Evolutionary conservation across 805 yeast genomes (phyloP).

Genomic region (Clavispora carvajalis): DNA sequence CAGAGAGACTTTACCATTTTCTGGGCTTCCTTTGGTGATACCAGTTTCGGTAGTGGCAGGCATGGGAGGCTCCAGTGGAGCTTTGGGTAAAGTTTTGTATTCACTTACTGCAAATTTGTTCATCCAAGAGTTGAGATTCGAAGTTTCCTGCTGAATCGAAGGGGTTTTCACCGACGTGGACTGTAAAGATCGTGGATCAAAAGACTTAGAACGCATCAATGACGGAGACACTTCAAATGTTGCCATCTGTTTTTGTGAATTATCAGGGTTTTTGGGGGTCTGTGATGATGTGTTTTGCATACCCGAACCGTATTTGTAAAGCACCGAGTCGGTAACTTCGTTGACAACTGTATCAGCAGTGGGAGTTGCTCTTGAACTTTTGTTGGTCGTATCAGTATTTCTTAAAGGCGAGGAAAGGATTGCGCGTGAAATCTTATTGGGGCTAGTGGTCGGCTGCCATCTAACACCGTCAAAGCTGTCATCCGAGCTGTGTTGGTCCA

Average conservation of each 20-base stretch:
- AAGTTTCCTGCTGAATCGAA: neutral
- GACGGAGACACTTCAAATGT: slow-evolving; percentile 24
- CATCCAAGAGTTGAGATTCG: slow-evolving; percentile 23
- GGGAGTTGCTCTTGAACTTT: neutral
- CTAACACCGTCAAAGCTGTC: slow-evolving; percentile 41
- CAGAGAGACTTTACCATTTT: neutral
- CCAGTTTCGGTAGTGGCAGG: neutral
- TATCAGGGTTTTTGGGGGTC: slow-evolving; percentile 25
- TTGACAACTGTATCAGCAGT: slow-evolving; percentile 16
- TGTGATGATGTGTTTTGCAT: slow-evolving; percentile 24
- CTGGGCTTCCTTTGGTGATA: neutral
- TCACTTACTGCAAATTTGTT: slow-evolving; percentile 21
- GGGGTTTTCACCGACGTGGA: neutral
- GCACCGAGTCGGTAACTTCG: slow-evolving; percentile 33
- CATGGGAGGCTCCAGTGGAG: neutral
- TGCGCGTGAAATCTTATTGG: slow-evolving; percentile 4
- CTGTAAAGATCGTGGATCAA: slow-evolving; percentile 16
- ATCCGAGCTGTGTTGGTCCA: slow-evolving; percentile 34
- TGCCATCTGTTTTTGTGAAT: slow-evolving; percentile 8
- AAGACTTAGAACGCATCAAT: slow-evolving; percentile 33
- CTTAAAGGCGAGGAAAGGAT: slow-evolving; percentile 42
- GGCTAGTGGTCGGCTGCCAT: slow-evolving; percentile 16
- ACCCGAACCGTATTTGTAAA: slow-evolving; percentile 40
- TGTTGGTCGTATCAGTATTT: slow-evolving; percentile 12
- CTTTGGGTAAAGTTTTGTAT: neutral